Conservation (phyloP, 768 basidiomycete species). For the Dioszegia aurantiaca region DNA sequence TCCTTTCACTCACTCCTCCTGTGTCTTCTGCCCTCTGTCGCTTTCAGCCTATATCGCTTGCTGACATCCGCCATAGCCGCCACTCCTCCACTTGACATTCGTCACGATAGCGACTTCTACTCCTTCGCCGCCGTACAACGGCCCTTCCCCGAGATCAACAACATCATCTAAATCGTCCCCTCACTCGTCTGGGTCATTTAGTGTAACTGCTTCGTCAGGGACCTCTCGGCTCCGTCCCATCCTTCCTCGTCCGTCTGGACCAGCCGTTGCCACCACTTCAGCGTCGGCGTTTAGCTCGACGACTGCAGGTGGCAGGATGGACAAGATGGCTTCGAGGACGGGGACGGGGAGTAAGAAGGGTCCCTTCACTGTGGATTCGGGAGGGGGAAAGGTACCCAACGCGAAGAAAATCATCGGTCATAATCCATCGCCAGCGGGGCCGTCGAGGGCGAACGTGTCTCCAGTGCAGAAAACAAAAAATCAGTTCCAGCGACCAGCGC, state of each 20-base stretch:
- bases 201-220: conserved; percentile 13
- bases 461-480: neutral
- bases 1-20: no score
- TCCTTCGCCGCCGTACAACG: conserved; percentile 35
- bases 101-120: conserved; percentile 24
- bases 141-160: conserved; percentile 43
- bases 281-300: conserved; percentile 7
- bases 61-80: conserved; percentile 4
- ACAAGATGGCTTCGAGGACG: conserved; percentile 41
- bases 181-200: conserved; percentile 16
- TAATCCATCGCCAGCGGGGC: no score
- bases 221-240: conserved; percentile 35
- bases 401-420: neutral
- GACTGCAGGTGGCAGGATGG: conserved; percentile 31
- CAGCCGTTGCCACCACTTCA: conserved; percentile 15
- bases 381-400: conserved; percentile 25
- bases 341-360: conserved; percentile 43
- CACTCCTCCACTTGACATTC: conserved; percentile 3
- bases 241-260: conserved; percentile 29
- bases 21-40: neutral
- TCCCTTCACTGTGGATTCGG: conserved; percentile 49
- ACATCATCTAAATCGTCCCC: conserved; percentile 47
- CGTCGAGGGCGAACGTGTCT: neutral
- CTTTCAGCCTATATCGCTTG: neutral
- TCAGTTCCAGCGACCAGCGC: conserved; percentile 7